Percentiles rank a stretch among this genome's conserved stretches.
phyloP scores from a whole-genome alignment of 1,284 basidiomycete species.

The Coniophora puteana region DNA sequence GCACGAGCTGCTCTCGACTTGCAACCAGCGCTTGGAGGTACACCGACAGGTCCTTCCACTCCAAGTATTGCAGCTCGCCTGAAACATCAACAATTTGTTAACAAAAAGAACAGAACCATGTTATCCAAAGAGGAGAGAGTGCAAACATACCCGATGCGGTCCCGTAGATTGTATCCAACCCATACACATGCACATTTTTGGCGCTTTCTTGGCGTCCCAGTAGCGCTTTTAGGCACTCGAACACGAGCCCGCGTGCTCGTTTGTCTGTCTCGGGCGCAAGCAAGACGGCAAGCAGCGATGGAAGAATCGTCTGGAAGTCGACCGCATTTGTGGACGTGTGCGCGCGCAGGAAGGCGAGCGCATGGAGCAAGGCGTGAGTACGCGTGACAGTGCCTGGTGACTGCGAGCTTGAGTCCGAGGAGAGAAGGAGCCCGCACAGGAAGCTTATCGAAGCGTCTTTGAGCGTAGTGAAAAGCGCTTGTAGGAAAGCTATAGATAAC shows the following conservation, averaged over 20 bases:
- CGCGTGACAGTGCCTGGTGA: constrained; percentile 29
- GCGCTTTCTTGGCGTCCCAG: constrained; percentile 39
- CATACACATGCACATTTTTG: constrained; percentile 64
- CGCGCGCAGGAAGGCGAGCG: constrained; percentile 77
- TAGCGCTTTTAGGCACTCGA: constrained; percentile 54
- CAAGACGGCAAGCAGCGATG: constrained; percentile 69
- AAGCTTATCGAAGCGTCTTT: constrained; percentile 78
- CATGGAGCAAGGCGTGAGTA: constrained; percentile 55
- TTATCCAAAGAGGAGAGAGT: constrained; percentile 1
- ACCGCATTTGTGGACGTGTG: constrained; percentile 54
- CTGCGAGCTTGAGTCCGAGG: constrained; percentile 13
- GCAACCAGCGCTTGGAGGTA: constrained; percentile 62
- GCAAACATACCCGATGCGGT: constrained; percentile 49
- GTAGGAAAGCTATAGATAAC: constrained; percentile 57
- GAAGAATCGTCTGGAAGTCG: constrained; percentile 88
- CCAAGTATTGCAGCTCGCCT: constrained; percentile 78
- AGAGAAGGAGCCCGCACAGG: constrained; percentile 69
- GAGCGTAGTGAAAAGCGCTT: constrained; percentile 64
- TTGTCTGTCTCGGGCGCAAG: constrained; percentile 51
- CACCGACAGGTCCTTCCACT: constrained; percentile 63
- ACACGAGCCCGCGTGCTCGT: constrained; percentile 62
- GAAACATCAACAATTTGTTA: constrained; percentile 3
- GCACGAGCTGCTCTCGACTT: constrained; percentile 59
- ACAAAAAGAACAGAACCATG: constrained; percentile 9
- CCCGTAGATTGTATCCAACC: constrained; percentile 83